Percentiles rank a stretch among this genome's conserved stretches.
Conservation (phyloP, 139 green algal genomes). For the Asterochloris erici region DNA sequence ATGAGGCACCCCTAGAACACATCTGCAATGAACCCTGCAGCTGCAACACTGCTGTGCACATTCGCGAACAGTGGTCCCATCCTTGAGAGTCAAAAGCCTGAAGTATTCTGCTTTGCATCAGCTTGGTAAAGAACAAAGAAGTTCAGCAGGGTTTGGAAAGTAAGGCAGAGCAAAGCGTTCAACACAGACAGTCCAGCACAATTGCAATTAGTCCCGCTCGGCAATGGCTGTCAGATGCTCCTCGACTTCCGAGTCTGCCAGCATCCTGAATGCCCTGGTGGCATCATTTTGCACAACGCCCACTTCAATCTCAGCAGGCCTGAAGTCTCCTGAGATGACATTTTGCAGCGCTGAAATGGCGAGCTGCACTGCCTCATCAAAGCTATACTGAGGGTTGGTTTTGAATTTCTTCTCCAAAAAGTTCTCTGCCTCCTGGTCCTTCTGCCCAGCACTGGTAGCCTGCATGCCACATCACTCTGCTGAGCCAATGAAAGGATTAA, state of each 20-base stretch:
- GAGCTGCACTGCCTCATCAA: slow-evolving; percentile 70
- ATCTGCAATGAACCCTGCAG: no score
- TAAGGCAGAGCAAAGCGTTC: no score
- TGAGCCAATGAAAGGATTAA: no score
- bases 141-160: no score
- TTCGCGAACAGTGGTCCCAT: no score
- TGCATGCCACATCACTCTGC: slow-evolving; percentile 15
- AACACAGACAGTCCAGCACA: no score
- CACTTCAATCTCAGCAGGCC: slow-evolving; percentile 93
- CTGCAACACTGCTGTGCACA: no score
- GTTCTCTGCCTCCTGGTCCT: slow-evolving; percentile 96
- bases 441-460: slow-evolving; percentile 83
- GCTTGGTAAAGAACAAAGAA: no score
- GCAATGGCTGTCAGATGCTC: slow-evolving; percentile 83
- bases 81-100: no score
- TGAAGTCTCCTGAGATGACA: slow-evolving; percentile 95
- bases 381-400: slow-evolving; percentile 38
- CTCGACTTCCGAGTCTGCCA: slow-evolving; percentile 78
- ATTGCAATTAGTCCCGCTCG: slow-evolving; percentile 75
- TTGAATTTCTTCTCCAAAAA: slow-evolving; percentile 97
- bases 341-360: slow-evolving; percentile 87
- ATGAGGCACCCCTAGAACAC: no score
- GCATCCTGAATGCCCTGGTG: slow-evolving; percentile 59
- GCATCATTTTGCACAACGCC: slow-evolving; percentile 49
- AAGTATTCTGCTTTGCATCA: no score